A percentile compares a stretch with the other conserved stretches of the same genome.
Conservation (phyloP, 2,329 filamentous ascomycete species). For the Sporothrix schenckii region DNA sequence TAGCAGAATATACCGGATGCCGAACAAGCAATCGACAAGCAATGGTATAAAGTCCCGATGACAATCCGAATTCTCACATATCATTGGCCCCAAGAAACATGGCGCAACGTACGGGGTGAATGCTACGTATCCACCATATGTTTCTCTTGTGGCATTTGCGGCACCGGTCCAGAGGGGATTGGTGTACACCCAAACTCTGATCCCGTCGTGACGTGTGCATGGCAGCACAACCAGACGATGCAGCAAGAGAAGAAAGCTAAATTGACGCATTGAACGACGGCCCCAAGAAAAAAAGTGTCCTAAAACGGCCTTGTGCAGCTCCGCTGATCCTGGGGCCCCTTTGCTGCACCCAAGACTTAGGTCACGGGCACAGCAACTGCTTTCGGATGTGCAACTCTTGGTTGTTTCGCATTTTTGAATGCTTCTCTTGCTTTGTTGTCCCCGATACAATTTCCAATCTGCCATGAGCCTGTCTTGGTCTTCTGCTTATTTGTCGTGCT, state of each 20-base stretch:
- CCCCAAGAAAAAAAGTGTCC: constrained; percentile 5
- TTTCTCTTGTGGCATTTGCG: constrained; percentile 17
- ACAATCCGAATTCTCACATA: background rate
- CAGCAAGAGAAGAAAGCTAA: background rate
- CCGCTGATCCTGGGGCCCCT: constrained; percentile 29
- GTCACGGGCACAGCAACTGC: constrained; percentile 9
- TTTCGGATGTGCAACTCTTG: background rate
- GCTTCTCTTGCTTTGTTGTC: background rate
- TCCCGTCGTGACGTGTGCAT: background rate
- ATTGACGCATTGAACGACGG: background rate
- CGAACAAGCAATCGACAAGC: background rate
- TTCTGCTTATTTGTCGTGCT: background rate
- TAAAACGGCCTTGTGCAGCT: constrained; percentile 35
- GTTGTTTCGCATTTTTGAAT: background rate
- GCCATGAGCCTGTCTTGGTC: background rate
- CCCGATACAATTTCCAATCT: background rate
- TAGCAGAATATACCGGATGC: background rate
- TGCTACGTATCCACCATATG: constrained; percentile 3
- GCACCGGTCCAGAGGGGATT: constrained; percentile 8
- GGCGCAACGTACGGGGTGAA: background rate
- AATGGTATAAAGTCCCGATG: background rate
- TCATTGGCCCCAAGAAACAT: background rate
- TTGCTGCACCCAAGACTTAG: background rate
- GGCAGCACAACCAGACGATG: background rate
- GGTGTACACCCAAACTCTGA: background rate